phyloP scores from a whole-genome alignment of 139 green algal species.

The Chlorella sp. region DNA sequence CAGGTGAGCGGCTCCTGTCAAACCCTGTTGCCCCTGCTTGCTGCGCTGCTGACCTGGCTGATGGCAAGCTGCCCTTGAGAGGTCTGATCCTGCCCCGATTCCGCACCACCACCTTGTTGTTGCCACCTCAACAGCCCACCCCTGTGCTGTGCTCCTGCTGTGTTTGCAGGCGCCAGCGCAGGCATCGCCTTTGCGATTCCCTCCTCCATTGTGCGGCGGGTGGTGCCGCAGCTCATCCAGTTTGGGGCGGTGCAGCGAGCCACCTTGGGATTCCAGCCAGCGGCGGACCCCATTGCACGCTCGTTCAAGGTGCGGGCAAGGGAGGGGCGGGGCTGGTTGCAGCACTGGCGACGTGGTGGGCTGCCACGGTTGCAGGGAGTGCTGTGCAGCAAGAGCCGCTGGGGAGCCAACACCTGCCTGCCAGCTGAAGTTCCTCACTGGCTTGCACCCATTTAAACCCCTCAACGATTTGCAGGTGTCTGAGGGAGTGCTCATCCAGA shows the following conservation, averaged over 20 bases:
- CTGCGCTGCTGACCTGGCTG: too few relatives aligned
- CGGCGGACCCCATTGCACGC: slow-evolving; percentile 63
- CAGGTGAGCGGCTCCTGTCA: slow-evolving; percentile 20
- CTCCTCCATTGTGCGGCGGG: slow-evolving; percentile 66
- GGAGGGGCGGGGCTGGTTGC: too few relatives aligned
- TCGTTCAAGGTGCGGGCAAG: slow-evolving; percentile 55
- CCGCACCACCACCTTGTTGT: too few relatives aligned
- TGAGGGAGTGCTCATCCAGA: slow-evolving; percentile 69
- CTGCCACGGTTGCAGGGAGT: too few relatives aligned
- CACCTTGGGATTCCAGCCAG: slow-evolving; percentile 22
- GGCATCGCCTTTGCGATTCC: slow-evolving; percentile 91
- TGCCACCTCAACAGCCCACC: too few relatives aligned
- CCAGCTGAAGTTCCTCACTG: too few relatives aligned
- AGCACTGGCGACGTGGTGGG: too few relatives aligned
- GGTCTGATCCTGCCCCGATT: too few relatives aligned
- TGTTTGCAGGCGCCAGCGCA: slow-evolving; percentile 55
- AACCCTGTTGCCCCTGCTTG: too few relatives aligned
- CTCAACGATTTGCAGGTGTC: background rate
- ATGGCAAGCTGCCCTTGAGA: too few relatives aligned
- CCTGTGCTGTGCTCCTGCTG: background rate
- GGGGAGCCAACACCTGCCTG: too few relatives aligned
- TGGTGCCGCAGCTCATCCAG: slow-evolving; percentile 89
- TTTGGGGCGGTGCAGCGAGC: slow-evolving; percentile 53
- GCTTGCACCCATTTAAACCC: too few relatives aligned
- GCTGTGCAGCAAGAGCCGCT: background rate